Conservation (phyloP, 1,139 yeast species). For the Saccharomyces hybrid region DNA sequence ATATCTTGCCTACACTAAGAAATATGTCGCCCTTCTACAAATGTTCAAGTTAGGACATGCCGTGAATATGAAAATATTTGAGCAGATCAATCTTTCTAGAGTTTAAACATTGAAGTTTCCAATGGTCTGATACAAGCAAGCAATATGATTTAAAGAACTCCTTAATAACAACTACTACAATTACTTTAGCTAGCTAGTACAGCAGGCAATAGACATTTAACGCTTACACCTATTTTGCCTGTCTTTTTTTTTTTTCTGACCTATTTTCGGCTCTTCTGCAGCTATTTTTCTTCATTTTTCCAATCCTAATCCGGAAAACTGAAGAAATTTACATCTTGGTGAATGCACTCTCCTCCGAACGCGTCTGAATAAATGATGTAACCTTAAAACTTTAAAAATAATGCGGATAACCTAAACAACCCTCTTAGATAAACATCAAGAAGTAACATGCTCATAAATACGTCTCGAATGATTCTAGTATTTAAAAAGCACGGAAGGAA, state of each 20-base stretch:
- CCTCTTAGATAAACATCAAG: background rate
- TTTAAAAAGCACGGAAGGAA: background rate
- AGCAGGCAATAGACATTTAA: background rate
- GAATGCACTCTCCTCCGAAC: background rate
- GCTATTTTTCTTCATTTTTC: background rate
- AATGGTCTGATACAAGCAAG: background rate
- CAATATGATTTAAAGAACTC: background rate
- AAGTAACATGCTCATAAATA: background rate
- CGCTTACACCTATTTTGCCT: background rate
- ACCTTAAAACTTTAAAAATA: background rate
- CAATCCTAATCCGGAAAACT: background rate
- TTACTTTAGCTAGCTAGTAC: background rate
- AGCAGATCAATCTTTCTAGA: background rate
- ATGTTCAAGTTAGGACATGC: background rate
- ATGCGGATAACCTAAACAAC: background rate
- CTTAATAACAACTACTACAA: background rate
- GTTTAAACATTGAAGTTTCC: background rate
- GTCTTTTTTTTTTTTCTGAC: background rate
- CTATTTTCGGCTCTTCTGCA: background rate
- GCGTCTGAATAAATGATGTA: background rate
- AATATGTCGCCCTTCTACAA: background rate
- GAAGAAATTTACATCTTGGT: background rate
- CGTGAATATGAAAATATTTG: background rate
- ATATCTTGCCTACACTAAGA: background rate
- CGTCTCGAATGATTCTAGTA: background rate